A percentile compares a stretch with the other conserved stretches of the same genome.
phyloP scores from a whole-genome alignment of 164 flowering plant genomes.

The Vitis rupestris region DNA sequence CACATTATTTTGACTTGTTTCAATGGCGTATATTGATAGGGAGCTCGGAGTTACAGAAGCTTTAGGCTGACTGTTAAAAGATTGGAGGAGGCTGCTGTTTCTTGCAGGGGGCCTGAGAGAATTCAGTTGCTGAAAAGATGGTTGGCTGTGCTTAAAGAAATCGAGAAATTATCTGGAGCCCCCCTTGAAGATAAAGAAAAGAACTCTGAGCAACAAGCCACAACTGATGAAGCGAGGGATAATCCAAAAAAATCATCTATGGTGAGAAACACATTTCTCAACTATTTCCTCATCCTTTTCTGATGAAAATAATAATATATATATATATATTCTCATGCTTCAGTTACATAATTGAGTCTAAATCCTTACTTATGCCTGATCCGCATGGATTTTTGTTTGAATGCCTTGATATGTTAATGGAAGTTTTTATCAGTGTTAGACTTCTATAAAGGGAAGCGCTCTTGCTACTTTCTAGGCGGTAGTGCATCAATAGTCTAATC shows the following conservation, averaged over 20 bases:
- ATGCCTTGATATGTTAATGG: neutral
- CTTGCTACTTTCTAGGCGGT: too few relatives aligned
- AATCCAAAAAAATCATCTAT: slow-evolving; percentile 40
- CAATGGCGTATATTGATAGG: slow-evolving; percentile 40
- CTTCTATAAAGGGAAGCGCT: too few relatives aligned
- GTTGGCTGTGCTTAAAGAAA: slow-evolving; percentile 70
- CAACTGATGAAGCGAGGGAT: slow-evolving; percentile 52
- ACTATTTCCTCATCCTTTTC: neutral
- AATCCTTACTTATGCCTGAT: neutral
- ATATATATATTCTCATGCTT: too few relatives aligned
- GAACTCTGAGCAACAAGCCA: slow-evolving; percentile 29
- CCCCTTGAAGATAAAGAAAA: slow-evolving; percentile 33
- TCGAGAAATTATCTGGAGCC: slow-evolving; percentile 39
- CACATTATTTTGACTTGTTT: neutral
- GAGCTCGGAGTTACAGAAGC: slow-evolving; percentile 47
- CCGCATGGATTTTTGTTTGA: neutral
- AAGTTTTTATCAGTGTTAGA: too few relatives aligned
- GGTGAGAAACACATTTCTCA: slow-evolving; percentile 36
- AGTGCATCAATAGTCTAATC: neutral
- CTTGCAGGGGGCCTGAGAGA: slow-evolving; percentile 80
- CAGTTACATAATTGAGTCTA: too few relatives aligned
- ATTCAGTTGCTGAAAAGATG: slow-evolving; percentile 70
- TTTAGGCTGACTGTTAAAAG: slow-evolving; percentile 65
- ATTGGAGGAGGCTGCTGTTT: slow-evolving; percentile 87
- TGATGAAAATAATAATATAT: too few relatives aligned